Percentiles rank a stretch among this genome's conserved stretches.
phyloP scores from a whole-genome alignment of 345 rosid species.

The Camelina laxa region DNA sequence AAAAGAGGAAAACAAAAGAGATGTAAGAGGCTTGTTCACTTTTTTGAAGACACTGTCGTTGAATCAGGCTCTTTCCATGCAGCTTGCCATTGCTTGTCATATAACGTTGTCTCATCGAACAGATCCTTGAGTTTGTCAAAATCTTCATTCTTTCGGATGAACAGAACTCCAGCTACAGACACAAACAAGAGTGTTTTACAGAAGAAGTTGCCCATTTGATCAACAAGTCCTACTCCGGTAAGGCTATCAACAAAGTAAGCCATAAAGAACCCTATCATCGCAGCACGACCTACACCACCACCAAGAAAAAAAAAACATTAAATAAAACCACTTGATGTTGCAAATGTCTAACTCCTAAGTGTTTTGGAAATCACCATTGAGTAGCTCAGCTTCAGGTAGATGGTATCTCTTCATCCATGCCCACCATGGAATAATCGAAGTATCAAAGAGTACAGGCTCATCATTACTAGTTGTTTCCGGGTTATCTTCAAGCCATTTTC shows the following conservation, averaged over 20 bases:
- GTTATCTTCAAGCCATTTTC: conserved; percentile 87
- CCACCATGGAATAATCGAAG: conserved; percentile 98
- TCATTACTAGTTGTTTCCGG: conserved; percentile 85
- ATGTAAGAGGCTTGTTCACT: conserved; percentile 10
- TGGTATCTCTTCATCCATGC: conserved; percentile 96
- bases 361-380: conserved; percentile 64
- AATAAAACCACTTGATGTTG: neutral
- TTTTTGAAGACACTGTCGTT: conserved; percentile 35
- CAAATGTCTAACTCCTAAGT: conserved; percentile 1
- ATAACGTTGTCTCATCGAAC: conserved; percentile 88
- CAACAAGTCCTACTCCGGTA: conserved; percentile 94
- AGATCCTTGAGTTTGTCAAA: conserved; percentile 70
- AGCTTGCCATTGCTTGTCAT: conserved; percentile 98
- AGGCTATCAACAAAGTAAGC: conserved; percentile 95
- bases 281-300: conserved; percentile 77
- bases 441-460: conserved; percentile 84
- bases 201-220: conserved; percentile 96
- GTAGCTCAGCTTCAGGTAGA: conserved; percentile 94
- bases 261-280: conserved; percentile 98
- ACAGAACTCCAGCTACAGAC: conserved; percentile 81
- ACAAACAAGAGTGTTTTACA: conserved; percentile 89
- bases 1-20: conserved; percentile 13
- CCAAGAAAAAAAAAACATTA: neutral
- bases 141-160: conserved; percentile 91
- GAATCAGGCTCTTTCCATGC: conserved; percentile 80